Evolutionary conservation across 108 stramenopile species (phyloP), one percentile per base, ranked within the genome.

Genomic region (Conticribra weissflogii): DNA sequence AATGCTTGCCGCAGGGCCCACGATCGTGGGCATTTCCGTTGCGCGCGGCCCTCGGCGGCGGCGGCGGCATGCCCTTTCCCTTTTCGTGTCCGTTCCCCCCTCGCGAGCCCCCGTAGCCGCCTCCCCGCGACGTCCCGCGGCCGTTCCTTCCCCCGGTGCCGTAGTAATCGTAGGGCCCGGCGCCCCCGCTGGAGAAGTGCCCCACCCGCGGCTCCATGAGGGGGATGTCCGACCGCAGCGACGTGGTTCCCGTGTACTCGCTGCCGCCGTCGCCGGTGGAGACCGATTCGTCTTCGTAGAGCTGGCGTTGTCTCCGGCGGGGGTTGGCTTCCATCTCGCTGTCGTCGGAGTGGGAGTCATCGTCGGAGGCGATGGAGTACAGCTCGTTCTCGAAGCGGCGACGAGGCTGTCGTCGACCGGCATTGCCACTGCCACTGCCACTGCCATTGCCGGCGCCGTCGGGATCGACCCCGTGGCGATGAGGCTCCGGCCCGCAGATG

Each of bases 401-500:
- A 29, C 25, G 17, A 29, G 32, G 48, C 25, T 63, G 29, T 18
- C 14, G 21, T 17, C 49, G 32, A 7, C 51, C 64, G 50, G 1
- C 5, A 23, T 54, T 22, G 23, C 22, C 25, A 22, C 4, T 54
- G 59, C n/a, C n/a, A 44, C 29, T 44, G 3, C 36, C 41, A 31
- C 53, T 28, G 15, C 18, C 18, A 28, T 47, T 56, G 36, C 68
- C 44, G 0, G 9, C 48, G 48, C 45, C 30, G 16, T n/a, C 28
- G 28, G 32, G 46, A 19, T 59, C 48, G 3, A 62, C 5, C 8
- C 59, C 58, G 22, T 28, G 28, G 14, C 22, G 0, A 56, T 66
- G 64, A 41, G 64, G 63, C 33, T 46, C 32, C 48, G 77, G 45
- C 0, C 78, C 78, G 62, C 71, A 68, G 59, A 79, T 79, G 53